phyloP scores from a whole-genome alignment of 2,329 filamentous ascomycete species.

The Raffaelea arxii region DNA sequence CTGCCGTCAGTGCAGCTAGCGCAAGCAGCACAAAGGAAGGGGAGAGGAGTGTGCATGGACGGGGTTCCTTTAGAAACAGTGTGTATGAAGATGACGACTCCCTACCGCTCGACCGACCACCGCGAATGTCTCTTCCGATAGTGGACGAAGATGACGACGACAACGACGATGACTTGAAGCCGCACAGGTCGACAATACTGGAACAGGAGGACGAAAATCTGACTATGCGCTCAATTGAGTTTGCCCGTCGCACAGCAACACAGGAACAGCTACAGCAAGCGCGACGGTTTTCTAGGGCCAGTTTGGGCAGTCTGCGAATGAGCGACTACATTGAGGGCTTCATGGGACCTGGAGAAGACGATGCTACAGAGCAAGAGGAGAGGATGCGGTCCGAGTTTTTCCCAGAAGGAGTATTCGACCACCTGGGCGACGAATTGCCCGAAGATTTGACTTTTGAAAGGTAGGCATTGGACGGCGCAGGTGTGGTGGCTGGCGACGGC shows the following conservation, averaged over 20 bases:
- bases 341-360: conserved; percentile 20
- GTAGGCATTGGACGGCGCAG: no score
- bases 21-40: background rate
- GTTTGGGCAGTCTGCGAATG: conserved; percentile 40
- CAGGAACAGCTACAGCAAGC: conserved; percentile 28
- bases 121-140: conserved; percentile 46
- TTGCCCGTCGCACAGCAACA: conserved; percentile 41
- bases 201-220: conserved; percentile 38
- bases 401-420: conserved; percentile 33
- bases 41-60: no score
- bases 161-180: conserved; percentile 31
- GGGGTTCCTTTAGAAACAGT: background rate
- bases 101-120: conserved; percentile 38
- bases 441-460: conserved; percentile 34
- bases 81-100: conserved; percentile 41
- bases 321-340: conserved; percentile 38
- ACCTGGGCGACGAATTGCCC: conserved; percentile 26
- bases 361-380: conserved; percentile 26
- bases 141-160: conserved; percentile 28
- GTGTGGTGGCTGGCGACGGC: no score
- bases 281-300: conserved; percentile 39
- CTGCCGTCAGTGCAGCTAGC: conserved; percentile 11
- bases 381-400: conserved; percentile 43
- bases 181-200: conserved; percentile 41
- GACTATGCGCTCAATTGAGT: conserved; percentile 49